Evolutionary conservation across 768 basidiomycete genomes (phyloP).

Genomic region (Suillus decipiens): DNA sequence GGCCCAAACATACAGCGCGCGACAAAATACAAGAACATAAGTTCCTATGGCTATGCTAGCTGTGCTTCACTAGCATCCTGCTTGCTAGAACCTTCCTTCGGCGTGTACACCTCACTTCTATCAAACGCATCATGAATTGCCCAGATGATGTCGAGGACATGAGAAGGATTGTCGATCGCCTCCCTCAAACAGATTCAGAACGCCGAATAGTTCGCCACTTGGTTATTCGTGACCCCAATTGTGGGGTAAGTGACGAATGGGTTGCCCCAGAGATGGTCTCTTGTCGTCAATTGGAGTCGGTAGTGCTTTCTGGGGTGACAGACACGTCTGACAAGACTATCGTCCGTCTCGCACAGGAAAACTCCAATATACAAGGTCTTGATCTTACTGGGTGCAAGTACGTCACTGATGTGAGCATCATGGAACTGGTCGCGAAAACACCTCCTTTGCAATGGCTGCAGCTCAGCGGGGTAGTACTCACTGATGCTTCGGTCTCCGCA

Average conservation of each 20-base stretch:
- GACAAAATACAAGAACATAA: not conserved
- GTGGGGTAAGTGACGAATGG: conserved; percentile 55
- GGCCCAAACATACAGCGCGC: not conserved
- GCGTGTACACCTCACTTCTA: not conserved
- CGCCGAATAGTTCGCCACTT: conserved; percentile 62
- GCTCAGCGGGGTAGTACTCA: conserved; percentile 67
- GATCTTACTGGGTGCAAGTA: conserved; percentile 74
- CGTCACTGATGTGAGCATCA: conserved; percentile 77
- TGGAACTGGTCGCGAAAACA: conserved; percentile 68
- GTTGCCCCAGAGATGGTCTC: conserved; percentile 56
- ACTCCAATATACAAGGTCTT: conserved; percentile 69
- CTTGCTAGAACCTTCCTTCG: not conserved
- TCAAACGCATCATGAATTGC: conserved; percentile 23
- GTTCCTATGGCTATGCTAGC: not conserved
- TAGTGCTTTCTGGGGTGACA: conserved; percentile 66
- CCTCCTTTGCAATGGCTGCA: conserved; percentile 74
- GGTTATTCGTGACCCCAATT: conserved; percentile 45
- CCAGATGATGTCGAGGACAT: conserved; percentile 46
- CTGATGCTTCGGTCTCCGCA: conserved; percentile 60
- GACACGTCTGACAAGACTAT: conserved; percentile 72
- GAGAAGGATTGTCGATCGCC: conserved; percentile 59
- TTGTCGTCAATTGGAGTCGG: conserved; percentile 68
- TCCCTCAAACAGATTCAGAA: conserved; percentile 60
- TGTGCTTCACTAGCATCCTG: conserved; percentile 5
- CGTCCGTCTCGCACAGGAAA: conserved; percentile 58